Evolutionary conservation across 495 filamentous ascomycete genomes (phyloP), one percentile per base, ranked within the genome.

Genomic region (Penicillium turbatum): DNA sequence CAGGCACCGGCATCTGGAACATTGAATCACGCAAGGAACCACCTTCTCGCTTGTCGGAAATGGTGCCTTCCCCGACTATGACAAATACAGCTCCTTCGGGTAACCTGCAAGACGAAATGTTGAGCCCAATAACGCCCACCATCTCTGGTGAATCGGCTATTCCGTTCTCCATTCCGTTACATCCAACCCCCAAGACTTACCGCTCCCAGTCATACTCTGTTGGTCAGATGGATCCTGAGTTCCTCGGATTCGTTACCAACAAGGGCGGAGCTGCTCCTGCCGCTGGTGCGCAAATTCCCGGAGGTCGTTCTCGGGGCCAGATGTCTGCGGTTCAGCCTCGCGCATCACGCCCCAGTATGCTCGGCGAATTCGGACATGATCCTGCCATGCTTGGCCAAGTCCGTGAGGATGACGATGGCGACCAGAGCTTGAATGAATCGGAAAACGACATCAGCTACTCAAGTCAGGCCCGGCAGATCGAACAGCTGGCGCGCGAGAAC

Each of bases 201-300:
- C 87, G 93, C 29, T 98, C 93, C 12, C 89, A 95, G 72, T 98
- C 93, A 5, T 97, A 97, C 67, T 97, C 92, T 2, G 92, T 96
- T 26, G 93, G 93, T 21, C 93, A 98, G 66, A 69, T 89, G 55
- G 91, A 96, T 21, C 79, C 85, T 6, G 90, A 95, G 42, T 67
- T 66, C 32, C 52, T 71, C 52, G 71, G 55, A 30, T 53, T 76
- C 21, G 67, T 72, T 56, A 65, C 80, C 13, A 72, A 72, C 48
- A 72, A 79, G 55, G 57, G 75, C 41, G 64, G 51, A n/a, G 42
- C 51, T 16, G 51, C 74, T n/a, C 64, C 76, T 35, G 66, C 45
- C 9, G 31, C 50, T 35, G 39, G 75, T 15, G 63, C 60, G 64
- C 65, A 74, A 58, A 59, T 60, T 68, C 21, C 72, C 61, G 34